phyloP scores from a whole-genome alignment of 768 basidiomycete species.

The Collybia sordida region DNA sequence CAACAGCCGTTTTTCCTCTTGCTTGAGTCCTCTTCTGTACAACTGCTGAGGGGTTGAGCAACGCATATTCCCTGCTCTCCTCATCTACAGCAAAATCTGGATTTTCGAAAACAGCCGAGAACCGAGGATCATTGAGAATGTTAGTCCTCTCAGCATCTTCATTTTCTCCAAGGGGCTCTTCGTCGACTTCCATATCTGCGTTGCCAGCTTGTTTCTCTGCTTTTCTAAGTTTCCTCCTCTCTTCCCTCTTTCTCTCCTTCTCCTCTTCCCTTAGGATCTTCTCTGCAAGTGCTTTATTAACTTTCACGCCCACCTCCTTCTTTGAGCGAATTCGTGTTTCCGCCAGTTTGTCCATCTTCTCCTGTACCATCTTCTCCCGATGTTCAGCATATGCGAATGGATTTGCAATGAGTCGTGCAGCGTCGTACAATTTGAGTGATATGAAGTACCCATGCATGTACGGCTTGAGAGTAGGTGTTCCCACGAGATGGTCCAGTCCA shows the following conservation, averaged over 20 bases:
- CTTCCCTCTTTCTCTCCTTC: slow-evolving; percentile 53
- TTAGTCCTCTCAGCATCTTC: slow-evolving; percentile 35
- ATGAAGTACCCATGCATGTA: slow-evolving; percentile 99
- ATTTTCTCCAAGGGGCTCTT: slow-evolving; percentile 29
- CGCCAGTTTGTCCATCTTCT: slow-evolving; percentile 91
- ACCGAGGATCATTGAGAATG: slow-evolving; percentile 84
- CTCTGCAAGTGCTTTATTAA: slow-evolving; percentile 81
- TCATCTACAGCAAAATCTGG: slow-evolving; percentile 93
- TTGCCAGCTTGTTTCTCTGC: slow-evolving; percentile 30
- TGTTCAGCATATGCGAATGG: slow-evolving; percentile 95
- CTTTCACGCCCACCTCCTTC: slow-evolving; percentile 73
- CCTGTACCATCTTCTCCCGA: slow-evolving; percentile 81
- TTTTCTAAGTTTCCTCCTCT: slow-evolving; percentile 50
- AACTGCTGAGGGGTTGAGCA: slow-evolving; percentile 88
- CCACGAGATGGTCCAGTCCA: slow-evolving; percentile 92
- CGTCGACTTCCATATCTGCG: slow-evolving; percentile 36
- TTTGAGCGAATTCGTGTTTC: slow-evolving; percentile 88
- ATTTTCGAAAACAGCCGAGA: slow-evolving; percentile 87
- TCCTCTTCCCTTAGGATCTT: slow-evolving; percentile 71
- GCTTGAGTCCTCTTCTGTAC: slow-evolving; percentile 44
- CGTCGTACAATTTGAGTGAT: slow-evolving; percentile 92
- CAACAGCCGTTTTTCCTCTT: slow-evolving; percentile 73
- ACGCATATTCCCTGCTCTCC: slow-evolving; percentile 80
- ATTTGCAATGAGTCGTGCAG: slow-evolving; percentile 93
- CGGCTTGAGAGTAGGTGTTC: slow-evolving; percentile 93